Evolutionary conservation across 805 yeast genomes (phyloP).

Genomic region (Cephaloascus albidus): DNA sequence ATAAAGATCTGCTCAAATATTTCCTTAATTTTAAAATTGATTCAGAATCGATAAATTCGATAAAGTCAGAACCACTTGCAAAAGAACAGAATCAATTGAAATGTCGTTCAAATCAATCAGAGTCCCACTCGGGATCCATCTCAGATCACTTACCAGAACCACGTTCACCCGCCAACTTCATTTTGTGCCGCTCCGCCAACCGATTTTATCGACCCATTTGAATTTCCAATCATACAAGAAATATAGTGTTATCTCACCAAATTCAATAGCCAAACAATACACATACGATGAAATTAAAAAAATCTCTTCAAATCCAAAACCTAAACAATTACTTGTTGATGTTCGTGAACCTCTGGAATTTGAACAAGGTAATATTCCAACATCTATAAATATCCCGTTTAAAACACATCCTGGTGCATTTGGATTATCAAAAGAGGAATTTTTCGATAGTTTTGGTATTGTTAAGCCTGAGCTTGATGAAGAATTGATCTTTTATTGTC

Average conservation of each 20-base stretch:
- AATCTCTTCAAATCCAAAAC: constrained; percentile 33
- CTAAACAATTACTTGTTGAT: constrained; percentile 59
- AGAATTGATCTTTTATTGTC: constrained; percentile 82
- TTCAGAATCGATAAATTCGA: too few species aligned
- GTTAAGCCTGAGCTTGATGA: constrained; percentile 64
- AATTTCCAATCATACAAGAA: too few species aligned
- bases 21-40: too few species aligned
- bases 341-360: constrained; percentile 88
- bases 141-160: too few species aligned
- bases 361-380: constrained; percentile 69
- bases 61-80: too few species aligned
- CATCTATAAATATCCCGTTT: constrained; percentile 80
- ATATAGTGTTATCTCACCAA: constrained; percentile 28
- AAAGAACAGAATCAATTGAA: too few species aligned
- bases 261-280: constrained; percentile 37
- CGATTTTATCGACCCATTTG: too few species aligned
- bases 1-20: too few species aligned
- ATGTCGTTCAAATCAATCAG: too few species aligned
- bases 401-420: constrained; percentile 90
- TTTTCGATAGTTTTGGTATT: constrained; percentile 72
- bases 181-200: too few species aligned
- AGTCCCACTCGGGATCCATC: too few species aligned
- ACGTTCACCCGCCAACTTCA: too few species aligned
- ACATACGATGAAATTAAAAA: constrained; percentile 40
- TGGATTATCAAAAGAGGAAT: constrained; percentile 69